Percentiles rank a stretch among this genome's conserved stretches.
Conservation (phyloP, 1,284 basidiomycete genomes). For the Rhodotorula sp. region DNA sequence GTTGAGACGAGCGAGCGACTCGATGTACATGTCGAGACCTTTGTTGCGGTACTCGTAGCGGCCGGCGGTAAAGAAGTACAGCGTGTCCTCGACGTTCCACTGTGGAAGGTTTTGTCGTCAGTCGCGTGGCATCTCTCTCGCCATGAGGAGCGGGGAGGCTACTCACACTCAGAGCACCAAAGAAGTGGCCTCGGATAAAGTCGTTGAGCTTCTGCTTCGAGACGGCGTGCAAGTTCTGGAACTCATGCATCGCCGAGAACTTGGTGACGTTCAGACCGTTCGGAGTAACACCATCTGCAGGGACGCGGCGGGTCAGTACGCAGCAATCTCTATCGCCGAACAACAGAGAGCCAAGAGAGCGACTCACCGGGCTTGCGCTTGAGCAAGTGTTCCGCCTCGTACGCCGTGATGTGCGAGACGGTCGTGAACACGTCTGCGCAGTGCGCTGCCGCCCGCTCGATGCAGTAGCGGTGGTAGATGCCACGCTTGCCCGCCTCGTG, state of each 20-base stretch:
- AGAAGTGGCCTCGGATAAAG: constrained; percentile 95
- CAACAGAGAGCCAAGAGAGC: constrained; percentile 3
- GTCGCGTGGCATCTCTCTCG: too few species aligned
- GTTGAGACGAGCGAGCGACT: constrained; percentile 90
- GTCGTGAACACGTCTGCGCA: constrained; percentile 98
- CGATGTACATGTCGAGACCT: constrained; percentile 99
- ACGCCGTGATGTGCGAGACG: constrained; percentile 95
- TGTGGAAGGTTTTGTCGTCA: constrained; percentile 48
- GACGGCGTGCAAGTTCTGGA: constrained; percentile 82
- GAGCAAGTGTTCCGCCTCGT: constrained; percentile 90
- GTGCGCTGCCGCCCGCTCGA: constrained; percentile 89
- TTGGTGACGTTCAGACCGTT: constrained; percentile 98
- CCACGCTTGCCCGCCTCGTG: constrained; percentile 98
- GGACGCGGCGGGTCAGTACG: not conserved
- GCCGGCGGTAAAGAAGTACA: constrained; percentile 99
- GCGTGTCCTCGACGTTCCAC: constrained; percentile 70
- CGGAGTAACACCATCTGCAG: constrained; percentile 82
- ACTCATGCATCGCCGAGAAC: constrained; percentile 91
- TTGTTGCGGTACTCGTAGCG: constrained; percentile 99
- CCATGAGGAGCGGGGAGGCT: not conserved
- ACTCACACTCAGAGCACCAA: constrained; percentile 56
- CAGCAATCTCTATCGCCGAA: not conserved
- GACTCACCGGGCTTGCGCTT: constrained; percentile 76
- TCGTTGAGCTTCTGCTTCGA: constrained; percentile 97
- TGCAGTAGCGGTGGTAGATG: constrained; percentile 85